Conservation (phyloP, 2,329 filamentous ascomycete species). For the Clonostachys rhizophaga region DNA sequence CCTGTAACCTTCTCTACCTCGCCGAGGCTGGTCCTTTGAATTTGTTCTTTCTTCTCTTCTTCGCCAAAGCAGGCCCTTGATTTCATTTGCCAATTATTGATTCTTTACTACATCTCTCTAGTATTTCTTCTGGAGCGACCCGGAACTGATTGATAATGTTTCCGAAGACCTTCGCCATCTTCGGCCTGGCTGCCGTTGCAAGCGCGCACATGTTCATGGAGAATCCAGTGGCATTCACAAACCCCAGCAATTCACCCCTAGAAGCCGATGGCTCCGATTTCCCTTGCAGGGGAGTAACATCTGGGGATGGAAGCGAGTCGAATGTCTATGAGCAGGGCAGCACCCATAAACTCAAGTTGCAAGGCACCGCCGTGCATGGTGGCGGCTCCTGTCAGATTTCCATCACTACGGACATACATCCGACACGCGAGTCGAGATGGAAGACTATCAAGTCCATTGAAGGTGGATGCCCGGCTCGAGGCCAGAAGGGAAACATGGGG, state of each 20-base stretch:
- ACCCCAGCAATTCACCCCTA: constrained; percentile 60
- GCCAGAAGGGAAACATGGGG: constrained; percentile 51
- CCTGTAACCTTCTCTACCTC: no score
- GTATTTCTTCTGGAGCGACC: no score
- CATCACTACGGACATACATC: constrained; percentile 73
- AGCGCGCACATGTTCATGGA: constrained; percentile 75
- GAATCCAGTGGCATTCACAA: constrained; percentile 59
- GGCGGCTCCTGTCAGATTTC: constrained; percentile 91
- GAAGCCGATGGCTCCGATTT: constrained; percentile 58
- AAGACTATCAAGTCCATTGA: constrained; percentile 87
- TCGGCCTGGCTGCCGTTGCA: constrained; percentile 54
- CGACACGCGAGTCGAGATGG: constrained; percentile 65
- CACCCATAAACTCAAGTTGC: constrained; percentile 51
- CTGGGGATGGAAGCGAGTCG: constrained; percentile 8
- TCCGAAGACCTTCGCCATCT: constrained; percentile 39
- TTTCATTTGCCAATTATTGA: no score
- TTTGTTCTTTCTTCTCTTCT: no score
- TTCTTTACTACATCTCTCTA: no score
- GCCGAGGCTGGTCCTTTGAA: no score
- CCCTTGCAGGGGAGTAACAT: constrained; percentile 68
- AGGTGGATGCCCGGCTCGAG: constrained; percentile 73
- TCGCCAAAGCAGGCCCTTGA: no score
- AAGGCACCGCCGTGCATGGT: constrained; percentile 74
- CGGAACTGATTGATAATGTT: constrained; percentile 27
- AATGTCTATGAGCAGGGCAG: constrained; percentile 52